Evolutionary conservation across 768 basidiomycete genomes (phyloP).

Genomic region (Phaffia tasmanica): DNA sequence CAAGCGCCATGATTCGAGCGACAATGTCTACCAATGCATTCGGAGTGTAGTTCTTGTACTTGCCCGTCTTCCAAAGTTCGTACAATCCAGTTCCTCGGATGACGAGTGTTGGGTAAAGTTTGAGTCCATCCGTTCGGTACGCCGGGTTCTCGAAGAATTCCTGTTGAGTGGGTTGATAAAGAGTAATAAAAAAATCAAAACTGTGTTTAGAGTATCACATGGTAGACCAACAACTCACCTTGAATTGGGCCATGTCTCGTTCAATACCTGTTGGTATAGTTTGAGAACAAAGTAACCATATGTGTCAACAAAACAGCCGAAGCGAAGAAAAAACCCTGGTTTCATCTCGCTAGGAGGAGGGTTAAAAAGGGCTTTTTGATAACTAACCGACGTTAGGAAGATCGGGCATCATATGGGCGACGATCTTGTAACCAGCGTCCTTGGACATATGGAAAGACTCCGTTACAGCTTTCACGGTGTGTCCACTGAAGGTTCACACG

Average conservation of each 20-base stretch:
- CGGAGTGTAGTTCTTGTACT: slow-evolving; percentile 99
- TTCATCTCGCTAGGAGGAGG: background rate
- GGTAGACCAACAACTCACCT: slow-evolving; percentile 71
- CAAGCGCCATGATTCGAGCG: slow-evolving; percentile 84
- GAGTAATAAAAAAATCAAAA: slow-evolving; percentile 53
- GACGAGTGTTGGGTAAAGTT: slow-evolving; percentile 96
- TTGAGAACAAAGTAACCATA: too few species aligned
- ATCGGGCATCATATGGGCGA: slow-evolving; percentile 82
- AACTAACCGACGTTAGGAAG: background rate
- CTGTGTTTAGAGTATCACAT: slow-evolving; percentile 87
- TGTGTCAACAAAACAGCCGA: background rate
- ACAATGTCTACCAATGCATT: slow-evolving; percentile 96
- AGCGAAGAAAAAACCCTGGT: background rate
- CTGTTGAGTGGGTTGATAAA: slow-evolving; percentile 26
- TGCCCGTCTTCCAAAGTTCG: slow-evolving; percentile 90
- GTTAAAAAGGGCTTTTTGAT: background rate
- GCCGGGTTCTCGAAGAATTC: slow-evolving; percentile 99
- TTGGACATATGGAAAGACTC: slow-evolving; percentile 97
- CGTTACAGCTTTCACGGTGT: slow-evolving; percentile 92
- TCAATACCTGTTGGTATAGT: slow-evolving; percentile 63
- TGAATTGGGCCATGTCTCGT: slow-evolving; percentile 95
- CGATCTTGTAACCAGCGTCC: slow-evolving; percentile 98
- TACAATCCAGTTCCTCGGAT: slow-evolving; percentile 94
- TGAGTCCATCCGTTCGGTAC: slow-evolving; percentile 91
- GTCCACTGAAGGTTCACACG: slow-evolving; percentile 53